Evolutionary conservation across 805 yeast genomes (phyloP).

Genomic region (Naumovozyma castellii): DNA sequence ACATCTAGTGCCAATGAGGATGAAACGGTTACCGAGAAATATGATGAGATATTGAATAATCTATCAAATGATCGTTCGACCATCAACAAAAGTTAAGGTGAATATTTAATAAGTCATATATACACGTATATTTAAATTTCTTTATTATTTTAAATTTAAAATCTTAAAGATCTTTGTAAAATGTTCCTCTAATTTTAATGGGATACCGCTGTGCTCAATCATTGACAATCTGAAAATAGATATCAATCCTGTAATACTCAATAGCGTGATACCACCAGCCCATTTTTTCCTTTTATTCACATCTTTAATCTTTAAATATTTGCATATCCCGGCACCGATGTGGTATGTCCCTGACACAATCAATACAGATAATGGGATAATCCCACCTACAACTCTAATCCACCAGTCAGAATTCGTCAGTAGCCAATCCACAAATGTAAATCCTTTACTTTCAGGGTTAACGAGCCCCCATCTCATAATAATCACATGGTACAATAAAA

Average conservation of each 20-base stretch:
- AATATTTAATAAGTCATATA: no score
- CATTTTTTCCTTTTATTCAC: constrained; percentile 12
- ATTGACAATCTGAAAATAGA: constrained; percentile 13
- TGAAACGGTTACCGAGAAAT: constrained; percentile 55
- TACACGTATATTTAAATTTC: constrained; percentile 1
- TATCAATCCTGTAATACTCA: constrained; percentile 11
- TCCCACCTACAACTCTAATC: constrained; percentile 16
- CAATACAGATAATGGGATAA: constrained; percentile 15
- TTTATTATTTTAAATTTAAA: not conserved
- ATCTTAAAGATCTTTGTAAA: not conserved
- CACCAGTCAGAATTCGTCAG: constrained; percentile 12
- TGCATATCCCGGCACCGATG: constrained; percentile 18
- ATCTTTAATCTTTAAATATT: constrained; percentile 11
- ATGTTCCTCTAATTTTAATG: not conserved
- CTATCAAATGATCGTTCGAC: constrained; percentile 49
- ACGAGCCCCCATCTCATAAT: constrained; percentile 14
- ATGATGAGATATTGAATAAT: constrained; percentile 59
- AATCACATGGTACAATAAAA: constrained; percentile 13
- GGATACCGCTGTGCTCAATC: not conserved
- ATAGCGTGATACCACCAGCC: constrained; percentile 10
- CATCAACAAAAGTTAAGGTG: not conserved
- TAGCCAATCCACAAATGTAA: constrained; percentile 19
- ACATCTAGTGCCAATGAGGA: constrained; percentile 7
- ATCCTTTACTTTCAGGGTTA: constrained; percentile 7
- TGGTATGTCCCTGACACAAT: constrained; percentile 19